Evolutionary conservation across 2,329 filamentous ascomycete genomes (phyloP).

Genomic region (Scedosporium boydii): DNA sequence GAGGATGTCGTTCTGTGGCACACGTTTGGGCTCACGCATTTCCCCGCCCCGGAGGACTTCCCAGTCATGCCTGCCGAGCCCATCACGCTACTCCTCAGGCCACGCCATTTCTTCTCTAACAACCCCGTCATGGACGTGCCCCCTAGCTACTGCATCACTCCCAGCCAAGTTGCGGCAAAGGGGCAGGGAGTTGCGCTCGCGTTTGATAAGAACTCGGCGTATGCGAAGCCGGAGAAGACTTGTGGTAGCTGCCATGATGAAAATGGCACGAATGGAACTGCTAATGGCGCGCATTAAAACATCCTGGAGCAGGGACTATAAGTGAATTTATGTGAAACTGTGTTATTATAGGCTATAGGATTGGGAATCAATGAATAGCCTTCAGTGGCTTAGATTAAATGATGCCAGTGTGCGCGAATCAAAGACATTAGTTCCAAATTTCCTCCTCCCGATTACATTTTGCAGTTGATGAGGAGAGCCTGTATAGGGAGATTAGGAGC

Average conservation of each 20-base stretch:
- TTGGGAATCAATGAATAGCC: neutral
- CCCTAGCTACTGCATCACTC: conserved; percentile 63
- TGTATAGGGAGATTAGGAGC: too few relatives aligned
- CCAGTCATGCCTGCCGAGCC: conserved; percentile 85
- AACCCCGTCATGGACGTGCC: conserved; percentile 77
- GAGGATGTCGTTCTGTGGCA: conserved; percentile 88
- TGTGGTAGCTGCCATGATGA: neutral
- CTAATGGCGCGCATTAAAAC: neutral
- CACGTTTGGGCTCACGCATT: conserved; percentile 84
- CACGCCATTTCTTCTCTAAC: conserved; percentile 71
- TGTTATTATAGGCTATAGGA: neutral
- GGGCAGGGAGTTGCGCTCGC: conserved; percentile 22
- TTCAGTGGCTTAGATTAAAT: too few relatives aligned
- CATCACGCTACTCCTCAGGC: conserved; percentile 69
- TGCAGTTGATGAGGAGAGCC: too few relatives aligned
- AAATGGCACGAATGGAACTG: neutral
- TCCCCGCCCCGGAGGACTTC: conserved; percentile 83
- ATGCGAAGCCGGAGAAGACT: neutral
- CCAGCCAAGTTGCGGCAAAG: conserved; percentile 53
- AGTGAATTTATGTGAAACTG: neutral
- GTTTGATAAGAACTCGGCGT: neutral
- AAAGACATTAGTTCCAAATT: too few relatives aligned
- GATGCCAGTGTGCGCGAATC: too few relatives aligned
- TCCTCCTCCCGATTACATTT: too few relatives aligned
- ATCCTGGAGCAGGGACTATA: too few relatives aligned